A percentile compares a stretch with the other conserved stretches of the same genome.
Conservation (phyloP, 2,329 filamentous ascomycete species). For the Penicillium vulpinum region DNA sequence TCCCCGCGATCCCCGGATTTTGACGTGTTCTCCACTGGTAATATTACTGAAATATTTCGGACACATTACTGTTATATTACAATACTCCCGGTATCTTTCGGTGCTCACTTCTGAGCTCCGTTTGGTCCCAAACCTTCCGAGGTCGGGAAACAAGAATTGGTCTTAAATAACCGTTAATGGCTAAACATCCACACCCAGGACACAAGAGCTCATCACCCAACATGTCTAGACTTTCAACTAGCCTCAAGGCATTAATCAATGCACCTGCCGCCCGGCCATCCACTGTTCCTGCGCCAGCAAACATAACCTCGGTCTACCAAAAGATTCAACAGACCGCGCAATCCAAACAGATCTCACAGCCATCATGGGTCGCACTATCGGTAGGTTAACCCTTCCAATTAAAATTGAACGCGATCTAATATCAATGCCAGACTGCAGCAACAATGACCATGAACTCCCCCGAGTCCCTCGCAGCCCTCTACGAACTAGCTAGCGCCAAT, state of each 20-base stretch:
- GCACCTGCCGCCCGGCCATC: constrained; percentile 66
- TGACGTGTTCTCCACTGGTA: not conserved
- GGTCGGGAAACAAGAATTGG: constrained; percentile 5
- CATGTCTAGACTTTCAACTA: constrained; percentile 72
- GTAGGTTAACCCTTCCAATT: constrained; percentile 39
- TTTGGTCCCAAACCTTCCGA: not conserved
- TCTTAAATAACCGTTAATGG: constrained; percentile 3
- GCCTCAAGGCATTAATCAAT: constrained; percentile 73
- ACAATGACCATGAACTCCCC: constrained; percentile 87
- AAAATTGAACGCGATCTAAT: not conserved
- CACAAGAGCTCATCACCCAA: constrained; percentile 13
- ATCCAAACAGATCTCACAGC: constrained; percentile 60
- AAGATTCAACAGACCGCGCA: constrained; percentile 64
- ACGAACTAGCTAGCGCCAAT: constrained; percentile 18
- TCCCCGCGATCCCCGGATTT: constrained; percentile 16
- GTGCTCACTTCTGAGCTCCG: constrained; percentile 11
- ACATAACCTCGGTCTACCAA: constrained; percentile 65
- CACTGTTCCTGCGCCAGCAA: constrained; percentile 62
- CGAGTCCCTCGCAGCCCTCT: constrained; percentile 52
- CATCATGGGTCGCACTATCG: constrained; percentile 67
- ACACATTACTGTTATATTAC: not conserved
- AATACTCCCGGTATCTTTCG: not conserved
- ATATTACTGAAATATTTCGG: not conserved
- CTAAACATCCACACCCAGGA: not conserved
- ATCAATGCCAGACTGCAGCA: constrained; percentile 64